A percentile compares a stretch with the other conserved stretches of the same genome.
phyloP scores from a whole-genome alignment of 768 basidiomycete species.

The Leccinum disarticulatum region DNA sequence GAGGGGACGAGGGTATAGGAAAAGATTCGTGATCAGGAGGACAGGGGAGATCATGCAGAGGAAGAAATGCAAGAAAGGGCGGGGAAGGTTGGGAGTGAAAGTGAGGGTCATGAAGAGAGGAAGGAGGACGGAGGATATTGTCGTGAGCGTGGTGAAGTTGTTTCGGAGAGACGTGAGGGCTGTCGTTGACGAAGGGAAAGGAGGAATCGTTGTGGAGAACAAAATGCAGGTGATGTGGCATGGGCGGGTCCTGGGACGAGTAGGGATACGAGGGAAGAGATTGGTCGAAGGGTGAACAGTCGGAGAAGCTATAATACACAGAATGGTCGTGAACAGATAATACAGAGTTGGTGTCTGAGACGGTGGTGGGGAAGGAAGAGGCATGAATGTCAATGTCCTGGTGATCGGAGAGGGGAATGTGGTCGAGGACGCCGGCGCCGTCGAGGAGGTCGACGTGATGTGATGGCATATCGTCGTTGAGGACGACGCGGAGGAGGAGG shows the following conservation, averaged over 20 bases:
- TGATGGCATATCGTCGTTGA: slow-evolving; percentile 22
- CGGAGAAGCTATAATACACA: slow-evolving; percentile 36
- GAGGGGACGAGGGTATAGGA: slow-evolving; percentile 19
- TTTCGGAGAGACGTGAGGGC: slow-evolving; percentile 29
- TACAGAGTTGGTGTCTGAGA: slow-evolving; percentile 28
- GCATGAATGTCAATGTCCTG: slow-evolving; percentile 35
- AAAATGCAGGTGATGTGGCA: slow-evolving; percentile 30
- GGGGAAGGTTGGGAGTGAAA: slow-evolving; percentile 28
- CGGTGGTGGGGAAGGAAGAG: slow-evolving; percentile 19
- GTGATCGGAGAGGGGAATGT: slow-evolving; percentile 28
- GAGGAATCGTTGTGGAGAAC: slow-evolving; percentile 22
- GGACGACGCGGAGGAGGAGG: neutral
- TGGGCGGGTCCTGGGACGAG: slow-evolving; percentile 25
- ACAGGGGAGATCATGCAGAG: slow-evolving; percentile 27
- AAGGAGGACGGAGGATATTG: slow-evolving; percentile 14
- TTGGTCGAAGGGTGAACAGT: slow-evolving; percentile 23
- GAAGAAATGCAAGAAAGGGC: slow-evolving; percentile 25
- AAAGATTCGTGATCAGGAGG: slow-evolving; percentile 23
- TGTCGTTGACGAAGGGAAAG: slow-evolving; percentile 19
- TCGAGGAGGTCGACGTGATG: slow-evolving; percentile 19
- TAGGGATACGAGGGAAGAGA: slow-evolving; percentile 27
- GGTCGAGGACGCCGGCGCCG: slow-evolving; percentile 22
- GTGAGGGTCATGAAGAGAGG: slow-evolving; percentile 27
- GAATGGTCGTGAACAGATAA: slow-evolving; percentile 33
- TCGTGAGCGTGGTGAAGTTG: slow-evolving; percentile 30